Evolutionary conservation across 352 stramenopile species (phyloP), one percentile per base, ranked within the genome.

Genomic region (Globisporangium splendens): DNA sequence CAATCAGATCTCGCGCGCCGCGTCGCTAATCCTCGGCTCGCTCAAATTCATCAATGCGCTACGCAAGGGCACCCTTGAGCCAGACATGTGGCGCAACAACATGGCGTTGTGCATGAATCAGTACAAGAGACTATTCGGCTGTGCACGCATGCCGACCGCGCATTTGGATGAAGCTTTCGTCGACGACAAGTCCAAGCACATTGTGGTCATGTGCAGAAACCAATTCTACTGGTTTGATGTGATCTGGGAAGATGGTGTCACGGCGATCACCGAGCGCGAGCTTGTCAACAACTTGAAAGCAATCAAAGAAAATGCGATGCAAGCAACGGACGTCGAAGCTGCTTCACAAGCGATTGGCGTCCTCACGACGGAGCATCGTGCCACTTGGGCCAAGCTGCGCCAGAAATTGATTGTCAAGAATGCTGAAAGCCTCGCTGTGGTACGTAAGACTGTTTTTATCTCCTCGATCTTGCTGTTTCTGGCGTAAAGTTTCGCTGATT

Each of bases 181-280:
- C 21, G 77, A 92, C 50, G 65, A 79, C 20, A 65, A 82, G 57
- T 91, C 81, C 33, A 96, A 87, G 59, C 96, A 98, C 73, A 85
- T 99, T 17, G 90, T 97, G 7, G 88, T 99, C 13, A 65, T 98
- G 59, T 97, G 88, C 59, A 77, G 85, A 50, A 97, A 97, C 70
- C 93, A 98, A 68, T 91, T 98, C 53, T 98, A 98, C 76, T 98
- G 91, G 75, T 98, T 99, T 68, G 86, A 96, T 57, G 88, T 95
- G 22, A 79, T 95, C 55, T 92, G 79, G 84, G 86, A 95, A 48
- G 83, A 93, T 60, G 81, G 81, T 39, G 73, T 86, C 17, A 89
- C 91, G 11, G 88, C 88, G 42, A 89, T 98, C 54, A 95, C 93
- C 38, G 90, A 98, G 64, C 76, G 83, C 7, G 91, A 97, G 65